Conservation (phyloP, 495 filamentous ascomycete genomes). For the Annulohypoxylon moriforme region DNA sequence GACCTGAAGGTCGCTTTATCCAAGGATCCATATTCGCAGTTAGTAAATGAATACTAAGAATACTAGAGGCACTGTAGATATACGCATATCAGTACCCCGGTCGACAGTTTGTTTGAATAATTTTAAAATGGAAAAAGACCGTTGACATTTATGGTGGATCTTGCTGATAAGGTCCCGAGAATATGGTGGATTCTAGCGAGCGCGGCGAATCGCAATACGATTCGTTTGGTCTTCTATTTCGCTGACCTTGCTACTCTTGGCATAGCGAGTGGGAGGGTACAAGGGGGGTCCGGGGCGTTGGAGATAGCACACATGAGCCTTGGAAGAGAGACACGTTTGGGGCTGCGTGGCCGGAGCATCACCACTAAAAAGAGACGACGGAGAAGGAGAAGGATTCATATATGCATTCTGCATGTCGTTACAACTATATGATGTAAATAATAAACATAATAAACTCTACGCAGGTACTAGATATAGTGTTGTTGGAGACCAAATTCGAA, state of each 20-base stretch:
- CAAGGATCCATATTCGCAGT: background rate
- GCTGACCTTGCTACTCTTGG: conserved; percentile 33
- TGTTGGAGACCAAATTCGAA: background rate
- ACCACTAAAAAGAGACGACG: conserved; percentile 35
- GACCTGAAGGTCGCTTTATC: conserved; percentile 30
- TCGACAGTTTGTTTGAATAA: conserved; percentile 7
- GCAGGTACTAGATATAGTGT: background rate
- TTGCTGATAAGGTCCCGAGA: conserved; percentile 44
- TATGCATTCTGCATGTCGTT: conserved; percentile 20
- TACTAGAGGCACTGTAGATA: too few relatives aligned
- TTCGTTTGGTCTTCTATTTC: conserved; percentile 24
- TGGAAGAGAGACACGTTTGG: conserved; percentile 11
- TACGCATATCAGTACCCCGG: conserved; percentile 29
- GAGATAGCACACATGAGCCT: conserved; percentile 4
- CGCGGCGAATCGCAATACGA: conserved; percentile 17
- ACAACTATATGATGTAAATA: background rate
- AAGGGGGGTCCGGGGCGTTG: conserved; percentile 3
- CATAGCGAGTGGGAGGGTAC: conserved; percentile 20
- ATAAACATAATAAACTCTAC: background rate
- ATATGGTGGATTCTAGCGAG: conserved; percentile 27
- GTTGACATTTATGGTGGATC: conserved; percentile 35
- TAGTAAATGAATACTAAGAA: background rate
- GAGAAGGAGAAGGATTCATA: conserved; percentile 24
- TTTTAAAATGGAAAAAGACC: conserved; percentile 28
- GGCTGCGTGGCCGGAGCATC: conserved; percentile 37